Base-by-base conservation (phyloP, 2,329 filamentous ascomycete species). In the Alternaria longipes region DNA sequence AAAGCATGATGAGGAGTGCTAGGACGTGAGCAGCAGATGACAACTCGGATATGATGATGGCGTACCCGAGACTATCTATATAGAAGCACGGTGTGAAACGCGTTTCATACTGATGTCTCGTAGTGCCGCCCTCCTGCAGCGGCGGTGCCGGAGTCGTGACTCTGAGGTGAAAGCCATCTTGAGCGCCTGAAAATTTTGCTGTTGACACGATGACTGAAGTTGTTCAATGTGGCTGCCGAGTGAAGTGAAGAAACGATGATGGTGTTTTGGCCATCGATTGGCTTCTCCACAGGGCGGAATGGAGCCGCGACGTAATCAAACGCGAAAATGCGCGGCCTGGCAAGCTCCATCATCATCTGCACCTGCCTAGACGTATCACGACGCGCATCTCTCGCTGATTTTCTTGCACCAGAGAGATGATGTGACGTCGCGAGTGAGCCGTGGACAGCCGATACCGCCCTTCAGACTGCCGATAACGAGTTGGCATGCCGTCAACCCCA, bases 61-160 rank as follows among this genome's bases (percentile, higher is more conserved):
- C 30, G 32, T 3, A 12, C 30, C 46, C 2, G 20, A 8, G 46
- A 11, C 32, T 52, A 20, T 52, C 4, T 52, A 52, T 41, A 41
- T n/a, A 22, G 20, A 18, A 14, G 34, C 18, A n/a, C 16, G 30
- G 28, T 38, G 51, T 69, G 67, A 69, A 67, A 70, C 64, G 56
- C 54, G 60, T 63, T 62, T 68, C 60, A 59, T 36, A 49, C 41
- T 58, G 55, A 40, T 40, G 36, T 44, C 40, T 67, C 58, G 54
- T 64, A 59, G 60, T 54, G 53, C 24, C 44, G 45, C 24, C 36
- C 56, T 56, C 60, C 51, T 54, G 46, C 49, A 55, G 26, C 16
- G 18, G 16, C 18, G 8, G 38, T 42, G 32, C 36, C 42, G 47
- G 52, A 42, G 6, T 38, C 14, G 30, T 12, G 14, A 5, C 1